These are phyloP conservation scores for Linanthus parryae DNA, from an alignment of 148 eudicot genomes.

Conservation along the genomic window DNA sequence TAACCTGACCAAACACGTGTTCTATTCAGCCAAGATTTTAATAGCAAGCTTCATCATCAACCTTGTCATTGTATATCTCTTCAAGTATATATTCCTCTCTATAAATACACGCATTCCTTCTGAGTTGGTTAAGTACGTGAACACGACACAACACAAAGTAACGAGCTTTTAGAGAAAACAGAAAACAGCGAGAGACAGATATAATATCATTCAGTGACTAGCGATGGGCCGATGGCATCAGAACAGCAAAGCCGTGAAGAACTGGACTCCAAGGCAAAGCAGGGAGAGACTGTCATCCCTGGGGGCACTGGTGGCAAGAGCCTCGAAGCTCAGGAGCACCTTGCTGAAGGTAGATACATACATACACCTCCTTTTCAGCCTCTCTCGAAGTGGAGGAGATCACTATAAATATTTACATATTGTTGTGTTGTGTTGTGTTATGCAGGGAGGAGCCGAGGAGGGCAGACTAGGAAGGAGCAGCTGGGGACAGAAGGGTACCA, in stretches of 20 bases:
- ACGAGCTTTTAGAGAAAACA: too few relatives aligned
- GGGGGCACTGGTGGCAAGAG: constrained; percentile 14
- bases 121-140: too few relatives aligned
- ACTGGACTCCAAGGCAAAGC: constrained; percentile 9
- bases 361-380: background rate
- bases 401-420: background rate
- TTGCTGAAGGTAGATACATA: constrained; percentile 3
- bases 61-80: too few relatives aligned
- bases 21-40: too few relatives aligned
- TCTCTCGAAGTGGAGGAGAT: background rate
- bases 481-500: constrained; percentile 6
- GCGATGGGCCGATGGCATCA: background rate
- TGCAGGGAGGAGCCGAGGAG: constrained; percentile 12
- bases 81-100: too few relatives aligned
- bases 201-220: too few relatives aligned
- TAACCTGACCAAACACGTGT: too few relatives aligned
- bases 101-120: too few relatives aligned
- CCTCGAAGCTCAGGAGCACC: constrained; percentile 13
- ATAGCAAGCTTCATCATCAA: too few relatives aligned
- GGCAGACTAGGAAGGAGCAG: constrained; percentile 8
- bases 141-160: too few relatives aligned
- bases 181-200: too few relatives aligned
- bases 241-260: constrained; percentile 2
- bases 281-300: constrained; percentile 6
- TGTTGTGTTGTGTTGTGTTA: background rate